These are phyloP conservation scores for Pichia ethanolica DNA, from an alignment of 805 yeast genomes.

Conservation along the genomic window DNA sequence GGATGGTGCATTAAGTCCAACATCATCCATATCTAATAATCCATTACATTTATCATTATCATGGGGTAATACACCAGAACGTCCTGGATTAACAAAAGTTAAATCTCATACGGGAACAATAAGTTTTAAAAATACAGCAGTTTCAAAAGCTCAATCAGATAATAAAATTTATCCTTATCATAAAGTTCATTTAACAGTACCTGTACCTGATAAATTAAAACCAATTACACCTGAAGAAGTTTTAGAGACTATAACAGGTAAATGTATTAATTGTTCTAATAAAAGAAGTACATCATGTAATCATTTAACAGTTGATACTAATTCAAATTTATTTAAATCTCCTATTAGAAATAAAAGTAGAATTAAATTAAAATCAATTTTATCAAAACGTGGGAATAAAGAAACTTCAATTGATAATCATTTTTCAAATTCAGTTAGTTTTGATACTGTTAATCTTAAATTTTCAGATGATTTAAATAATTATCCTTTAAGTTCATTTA, in stretches of 20 bases:
- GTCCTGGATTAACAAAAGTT: conserved; percentile 14
- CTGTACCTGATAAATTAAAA: conserved; percentile 13
- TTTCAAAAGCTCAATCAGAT: conserved; percentile 1
- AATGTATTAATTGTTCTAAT: conserved; percentile 8
- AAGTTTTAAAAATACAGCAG: conserved; percentile 6
- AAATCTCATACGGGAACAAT: conserved; percentile 21
- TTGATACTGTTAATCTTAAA: conserved; percentile 44
- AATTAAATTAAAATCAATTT: conserved; percentile 9
- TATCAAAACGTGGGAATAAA: conserved; percentile 4
- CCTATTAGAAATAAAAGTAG: neutral
- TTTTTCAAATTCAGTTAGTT: conserved; percentile 32
- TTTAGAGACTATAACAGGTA: conserved; percentile 6
- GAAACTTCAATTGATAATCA: conserved; percentile 3
- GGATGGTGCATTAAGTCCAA: conserved; percentile 3
- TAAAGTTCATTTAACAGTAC: conserved; percentile 16
- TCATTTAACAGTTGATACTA: neutral
- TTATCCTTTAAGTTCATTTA: conserved; percentile 10
- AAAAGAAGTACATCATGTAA: conserved; percentile 3
- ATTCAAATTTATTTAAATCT: neutral
- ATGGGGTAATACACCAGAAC: conserved; percentile 9
- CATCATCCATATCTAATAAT: neutral
- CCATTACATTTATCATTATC: conserved; percentile 5
- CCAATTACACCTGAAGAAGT: conserved; percentile 19
- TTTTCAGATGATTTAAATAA: conserved; percentile 19
- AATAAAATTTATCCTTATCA: conserved; percentile 14